Base-by-base conservation (phyloP, 2,329 filamentous ascomycete genomes). In the Trichophyton rubrum region DNA sequence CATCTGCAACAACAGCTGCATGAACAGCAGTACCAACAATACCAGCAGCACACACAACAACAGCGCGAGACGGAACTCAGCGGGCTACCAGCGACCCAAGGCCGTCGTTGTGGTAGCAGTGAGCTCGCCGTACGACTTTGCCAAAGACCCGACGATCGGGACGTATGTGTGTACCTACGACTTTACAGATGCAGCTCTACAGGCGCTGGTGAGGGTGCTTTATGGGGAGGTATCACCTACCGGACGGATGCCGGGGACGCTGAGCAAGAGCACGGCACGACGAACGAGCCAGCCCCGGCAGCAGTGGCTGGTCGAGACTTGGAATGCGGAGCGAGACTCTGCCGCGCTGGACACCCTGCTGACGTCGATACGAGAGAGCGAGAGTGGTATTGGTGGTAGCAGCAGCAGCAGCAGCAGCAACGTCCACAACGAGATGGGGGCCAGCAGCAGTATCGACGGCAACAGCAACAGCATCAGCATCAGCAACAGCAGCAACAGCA, bases 111-210 rank as follows among this genome's bases (percentile, higher is more conserved):
- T 96, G 2, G 87, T 96, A 6, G 88, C 92, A 0, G 91, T 95
- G 66, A 96, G 90, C 73, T 96, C 91, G 0, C 92, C 92, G 0
- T 97, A 96, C 72, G 92, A 97, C 72, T 97, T 97, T 71, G 90
- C 90, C 51, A 90, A 92, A 82, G 92, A 97, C 68, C 87, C 87
- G 65, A 85, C 85, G 0, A 92, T 97, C 45, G 88, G 89, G 4
- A 96, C 91, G 0, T 96, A 96, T 68, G 82, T 97, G 45, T 96
- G 92, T 77, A 96, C 91, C 0, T 96, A 95, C 72, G 91, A 96
- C 74, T 96, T 96, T 68, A 96, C 92, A 0, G 92, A 96, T 67
- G 92, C 88, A 6, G 90, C 92, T 17, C 83, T 96, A 76, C 85
- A 87, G 63, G 89, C 90, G 0, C 77, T 96, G 3, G 89, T 95